Evolutionary conservation across 176 grass and related monocot genomes (phyloP), one percentile per base, ranked within the genome.

Genomic region (Carex kokanica): DNA sequence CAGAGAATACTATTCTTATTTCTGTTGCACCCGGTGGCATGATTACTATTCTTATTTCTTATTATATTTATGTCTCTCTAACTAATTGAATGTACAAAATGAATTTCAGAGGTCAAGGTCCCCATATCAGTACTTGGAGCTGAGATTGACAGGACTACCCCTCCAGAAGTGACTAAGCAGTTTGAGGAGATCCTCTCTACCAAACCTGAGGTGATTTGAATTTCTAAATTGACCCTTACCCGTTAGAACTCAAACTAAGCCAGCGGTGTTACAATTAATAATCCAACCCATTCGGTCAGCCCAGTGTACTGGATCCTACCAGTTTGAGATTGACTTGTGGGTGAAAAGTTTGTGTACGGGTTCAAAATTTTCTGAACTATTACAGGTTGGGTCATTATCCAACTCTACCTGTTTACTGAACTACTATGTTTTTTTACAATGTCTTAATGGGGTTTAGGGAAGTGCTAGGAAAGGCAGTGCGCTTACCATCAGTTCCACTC

Each of bases 51-150:
- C 4, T 66, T 38, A 12, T 53, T 74, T 31, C 10, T 54, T 9
- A 53, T 15, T 54, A 5, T 72, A 18, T 71, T 18, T 13, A 16
- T 72, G 21, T 72, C 21, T 75, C 72, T 54, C 8, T 25, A 20
- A 75, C 41, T 74, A 53, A 75, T 21, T 75, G 21, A 25, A 75
- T 75, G 47, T 54, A 75, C 23, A 47, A 53, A 75, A 53, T 16
- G 14, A 25, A 75, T 75, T 49, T 83, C 38, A 87, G 85, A 82
- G 67, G 83, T 86, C 12, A 89, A 83, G 54, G 36, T 64, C 38
- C 83, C 55, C 64, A 85, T 86, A 69, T 73, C 88, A 16, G 64
- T 89, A 78, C 88, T 89, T 78, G 88, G 83, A 86, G 88, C 88
- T 11, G 88, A 89, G 59, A 60, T 78, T 61, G 88, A 89, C 83